Conservation (phyloP, 2,329 filamentous ascomycete species). For the Dactylellina leptospora region DNA sequence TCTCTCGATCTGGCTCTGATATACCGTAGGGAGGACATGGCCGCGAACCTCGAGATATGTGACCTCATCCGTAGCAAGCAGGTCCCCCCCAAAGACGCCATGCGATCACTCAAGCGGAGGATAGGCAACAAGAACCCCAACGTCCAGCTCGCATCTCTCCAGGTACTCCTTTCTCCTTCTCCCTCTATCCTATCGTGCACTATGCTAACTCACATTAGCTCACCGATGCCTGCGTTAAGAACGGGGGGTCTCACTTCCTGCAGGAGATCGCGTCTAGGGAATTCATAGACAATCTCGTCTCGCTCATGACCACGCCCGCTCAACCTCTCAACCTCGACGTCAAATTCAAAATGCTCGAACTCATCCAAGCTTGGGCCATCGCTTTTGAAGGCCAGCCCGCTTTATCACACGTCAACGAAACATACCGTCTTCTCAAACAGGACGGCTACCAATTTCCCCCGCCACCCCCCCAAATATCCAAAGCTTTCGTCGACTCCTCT, state of each 20-base stretch:
- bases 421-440: constrained; percentile 80
- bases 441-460: constrained; percentile 93
- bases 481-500: constrained; percentile 96
- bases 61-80: constrained; percentile 97
- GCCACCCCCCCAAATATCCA: constrained; percentile 78
- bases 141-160: constrained; percentile 91
- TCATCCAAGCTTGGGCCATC: constrained; percentile 91
- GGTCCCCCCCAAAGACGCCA: constrained; percentile 95
- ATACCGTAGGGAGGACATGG: constrained; percentile 82
- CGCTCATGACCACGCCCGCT: constrained; percentile 82
- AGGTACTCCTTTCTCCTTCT: constrained; percentile 67
- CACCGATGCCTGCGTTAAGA: constrained; percentile 98
- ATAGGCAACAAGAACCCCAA: constrained; percentile 99
- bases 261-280: constrained; percentile 94
- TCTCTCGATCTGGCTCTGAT: constrained; percentile 1
- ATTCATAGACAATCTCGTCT: constrained; percentile 97
- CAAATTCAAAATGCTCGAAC: constrained; percentile 85
- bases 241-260: constrained; percentile 94
- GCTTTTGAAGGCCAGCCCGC: constrained; percentile 86
- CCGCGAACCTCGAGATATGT: constrained; percentile 96
- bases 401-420: constrained; percentile 84
- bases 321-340: constrained; percentile 81
- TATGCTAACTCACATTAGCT: constrained; percentile 66
- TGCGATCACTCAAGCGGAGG: constrained; percentile 92
- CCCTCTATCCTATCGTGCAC: neutral